A percentile compares a stretch with the other conserved stretches of the same genome.
Conservation (phyloP, 2,329 filamentous ascomycete genomes). For the Cadophora gregata region DNA sequence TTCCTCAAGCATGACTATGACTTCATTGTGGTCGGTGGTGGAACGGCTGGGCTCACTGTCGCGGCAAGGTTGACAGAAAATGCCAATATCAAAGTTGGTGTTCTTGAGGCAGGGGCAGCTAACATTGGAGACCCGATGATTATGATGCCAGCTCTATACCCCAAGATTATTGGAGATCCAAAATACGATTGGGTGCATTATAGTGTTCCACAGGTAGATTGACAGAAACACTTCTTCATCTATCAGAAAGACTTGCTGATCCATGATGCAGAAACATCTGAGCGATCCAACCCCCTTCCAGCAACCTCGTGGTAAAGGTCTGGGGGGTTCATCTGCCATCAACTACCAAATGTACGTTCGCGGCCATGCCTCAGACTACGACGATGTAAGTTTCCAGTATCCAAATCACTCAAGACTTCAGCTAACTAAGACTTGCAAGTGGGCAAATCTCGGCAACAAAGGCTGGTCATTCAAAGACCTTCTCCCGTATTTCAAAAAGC, state of each 20-base stretch:
- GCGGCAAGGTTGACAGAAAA: conserved; percentile 65
- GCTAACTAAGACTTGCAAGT: conserved; percentile 29
- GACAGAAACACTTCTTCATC: neutral
- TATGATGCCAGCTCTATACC: conserved; percentile 42
- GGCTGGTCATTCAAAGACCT: conserved; percentile 52
- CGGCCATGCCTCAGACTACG: conserved; percentile 9
- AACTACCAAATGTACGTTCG: conserved; percentile 44
- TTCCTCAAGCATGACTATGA: conserved; percentile 39
- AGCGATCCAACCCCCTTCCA: conserved; percentile 3
- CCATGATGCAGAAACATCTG: neutral
- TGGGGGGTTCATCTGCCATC: conserved; percentile 47
- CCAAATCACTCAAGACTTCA: neutral
- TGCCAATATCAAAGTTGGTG: conserved; percentile 39
- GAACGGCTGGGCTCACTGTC: conserved; percentile 51
- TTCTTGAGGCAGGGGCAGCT: conserved; percentile 29
- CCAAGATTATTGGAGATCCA: conserved; percentile 21
- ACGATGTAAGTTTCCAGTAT: neutral
- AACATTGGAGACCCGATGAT: conserved; percentile 15
- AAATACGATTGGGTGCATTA: conserved; percentile 31
- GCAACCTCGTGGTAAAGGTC: conserved; percentile 43
- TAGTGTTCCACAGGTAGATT: conserved; percentile 19
- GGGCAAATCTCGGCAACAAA: conserved; percentile 50
- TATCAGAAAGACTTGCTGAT: neutral
- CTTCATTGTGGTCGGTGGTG: conserved; percentile 53
- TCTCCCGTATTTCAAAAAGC: conserved; percentile 52